Evolutionary conservation across 352 stramenopile species (phyloP), one percentile per base, ranked within the genome.

Genomic region (Globisporangium uncinulatum): DNA sequence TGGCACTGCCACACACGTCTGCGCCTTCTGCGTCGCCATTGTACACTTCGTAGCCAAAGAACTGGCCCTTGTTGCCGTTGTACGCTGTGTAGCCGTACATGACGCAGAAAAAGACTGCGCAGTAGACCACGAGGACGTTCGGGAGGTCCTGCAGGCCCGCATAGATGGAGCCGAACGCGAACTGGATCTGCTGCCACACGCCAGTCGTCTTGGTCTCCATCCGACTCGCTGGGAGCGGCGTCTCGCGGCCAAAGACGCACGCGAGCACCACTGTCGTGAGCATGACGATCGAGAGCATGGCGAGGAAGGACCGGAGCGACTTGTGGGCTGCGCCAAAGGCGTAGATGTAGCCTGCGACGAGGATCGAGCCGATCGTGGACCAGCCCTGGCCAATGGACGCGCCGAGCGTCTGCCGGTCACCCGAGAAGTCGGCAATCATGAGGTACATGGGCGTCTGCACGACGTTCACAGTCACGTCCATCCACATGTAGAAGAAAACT

Each of bases 61-160:
- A 84, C 66, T 83, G 75, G 4, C 76, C 71, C 61, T 86, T 86
- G 56, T 69, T 77, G 44, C 74, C 70, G 48, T 83, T 84, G 63
- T 84, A 86, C 3, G 74, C 59, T 19, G 74, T 71, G 52, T 67
- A 84, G 5, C 71, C 76, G 49, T 83, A 84, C 47, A 75, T 63
- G 24, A 75, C 65, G 17, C 70, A 57, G 53, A 83, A 76, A 54
- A 84, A 69, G 21, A 84, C 47, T 17, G 56, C n/a, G 56, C 72
- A 81, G 56, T 83, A 91, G 15, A 79, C 52, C 14, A 61, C 54
- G 6, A 89, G 54, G 0, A 63, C 56, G 13, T 45, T 51, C 43
- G 76, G 76, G 5, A 89, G 63, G 6, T 59, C 65, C 34, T 71
- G 74, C 0, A 87, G 45, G 0, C 78, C 78, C 4, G 71, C 39